phyloP scores from a whole-genome alignment of 768 basidiomycete genomes.

The Leucocoprinus leucothites region DNA sequence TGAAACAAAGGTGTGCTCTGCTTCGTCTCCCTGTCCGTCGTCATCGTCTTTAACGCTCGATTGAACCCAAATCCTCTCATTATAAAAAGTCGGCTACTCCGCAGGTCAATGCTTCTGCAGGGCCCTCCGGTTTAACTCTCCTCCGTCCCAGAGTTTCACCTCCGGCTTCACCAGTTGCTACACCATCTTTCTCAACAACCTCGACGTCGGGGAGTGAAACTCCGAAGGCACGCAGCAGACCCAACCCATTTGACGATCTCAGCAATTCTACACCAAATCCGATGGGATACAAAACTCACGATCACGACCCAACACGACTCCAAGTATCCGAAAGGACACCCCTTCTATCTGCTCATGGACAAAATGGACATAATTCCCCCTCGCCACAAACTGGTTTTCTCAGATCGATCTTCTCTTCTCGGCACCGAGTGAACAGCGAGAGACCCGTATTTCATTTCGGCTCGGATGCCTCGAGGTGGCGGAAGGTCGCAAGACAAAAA shows the following conservation, averaged over 20 bases:
- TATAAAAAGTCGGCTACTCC: too few relatives aligned
- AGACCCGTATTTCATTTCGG: neutral
- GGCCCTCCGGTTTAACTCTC: constrained; percentile 34
- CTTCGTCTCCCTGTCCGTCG: neutral
- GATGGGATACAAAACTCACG: neutral
- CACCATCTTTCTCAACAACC: too few relatives aligned
- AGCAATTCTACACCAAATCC: neutral
- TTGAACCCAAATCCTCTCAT: too few relatives aligned
- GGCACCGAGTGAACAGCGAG: neutral
- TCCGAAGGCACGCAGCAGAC: neutral
- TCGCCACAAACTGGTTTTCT: neutral
- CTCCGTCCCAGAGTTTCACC: constrained; percentile 20
- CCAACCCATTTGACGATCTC: neutral
- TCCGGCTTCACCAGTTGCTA: constrained; percentile 7
- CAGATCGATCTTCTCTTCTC: neutral
- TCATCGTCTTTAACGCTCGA: neutral
- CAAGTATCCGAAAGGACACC: constrained; percentile 3
- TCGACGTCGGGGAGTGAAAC: constrained; percentile 7
- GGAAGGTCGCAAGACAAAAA: constrained; percentile 6
- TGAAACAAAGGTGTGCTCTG: neutral
- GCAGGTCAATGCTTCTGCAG: neutral
- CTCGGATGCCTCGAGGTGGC: constrained; percentile 6
- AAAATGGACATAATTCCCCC: too few relatives aligned
- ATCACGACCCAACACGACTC: neutral
- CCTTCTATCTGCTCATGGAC: neutral